These are phyloP conservation scores for Bacidia gigantensis DNA, from an alignment of 495 filamentous ascomycete species.

Conservation along the genomic window DNA sequence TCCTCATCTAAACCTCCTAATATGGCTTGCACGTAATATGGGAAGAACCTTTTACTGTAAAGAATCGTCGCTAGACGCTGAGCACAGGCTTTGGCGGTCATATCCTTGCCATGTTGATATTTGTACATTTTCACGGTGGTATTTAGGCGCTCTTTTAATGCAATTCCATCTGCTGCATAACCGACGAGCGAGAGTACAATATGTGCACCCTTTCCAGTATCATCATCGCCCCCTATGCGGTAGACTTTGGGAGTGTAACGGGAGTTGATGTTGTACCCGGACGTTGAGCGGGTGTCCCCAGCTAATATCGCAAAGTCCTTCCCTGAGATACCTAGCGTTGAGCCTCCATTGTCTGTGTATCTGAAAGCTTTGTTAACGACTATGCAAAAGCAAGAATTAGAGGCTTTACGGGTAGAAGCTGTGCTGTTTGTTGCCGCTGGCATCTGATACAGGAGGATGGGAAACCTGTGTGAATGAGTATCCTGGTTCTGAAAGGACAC, in stretches of 20 bases:
- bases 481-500: slow-evolving; percentile 30
- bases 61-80: slow-evolving; percentile 86
- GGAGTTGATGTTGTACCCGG: slow-evolving; percentile 97
- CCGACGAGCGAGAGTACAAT: slow-evolving; percentile 88
- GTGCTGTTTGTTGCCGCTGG: slow-evolving; percentile 49
- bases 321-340: slow-evolving; percentile 87
- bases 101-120: slow-evolving; percentile 85
- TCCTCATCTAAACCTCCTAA: slow-evolving; percentile 89
- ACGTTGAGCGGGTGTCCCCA: slow-evolving; percentile 86
- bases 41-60: slow-evolving; percentile 96
- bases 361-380: slow-evolving; percentile 27
- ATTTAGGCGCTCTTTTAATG: slow-evolving; percentile 79
- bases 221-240: slow-evolving; percentile 82
- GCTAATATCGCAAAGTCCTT: slow-evolving; percentile 89
- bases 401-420: slow-evolving; percentile 77
- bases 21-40: slow-evolving; percentile 90
- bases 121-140: slow-evolving; percentile 92
- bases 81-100: slow-evolving; percentile 85
- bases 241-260: slow-evolving; percentile 89
- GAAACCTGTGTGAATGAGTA: slow-evolving; percentile 47
- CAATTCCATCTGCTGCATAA: slow-evolving; percentile 85
- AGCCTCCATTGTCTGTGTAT: slow-evolving; percentile 96
- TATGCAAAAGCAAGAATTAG: neutral
- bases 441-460: slow-evolving; percentile 19
- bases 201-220: slow-evolving; percentile 65